Conservation (phyloP, 2,329 filamentous ascomycete genomes). For the Beauveria sp. region DNA sequence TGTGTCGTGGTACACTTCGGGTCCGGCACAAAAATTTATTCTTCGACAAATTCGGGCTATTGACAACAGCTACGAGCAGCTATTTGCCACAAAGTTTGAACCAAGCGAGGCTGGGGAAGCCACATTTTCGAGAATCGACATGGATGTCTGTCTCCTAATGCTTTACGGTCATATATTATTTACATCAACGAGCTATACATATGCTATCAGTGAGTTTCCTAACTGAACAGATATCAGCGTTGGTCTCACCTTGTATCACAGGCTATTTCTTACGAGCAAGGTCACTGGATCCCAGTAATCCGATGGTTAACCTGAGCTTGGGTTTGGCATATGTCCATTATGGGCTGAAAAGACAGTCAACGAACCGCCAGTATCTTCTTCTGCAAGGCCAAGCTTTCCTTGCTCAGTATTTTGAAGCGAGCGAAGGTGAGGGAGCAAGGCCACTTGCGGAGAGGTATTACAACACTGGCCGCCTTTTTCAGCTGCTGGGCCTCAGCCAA, state of each 20-base stretch:
- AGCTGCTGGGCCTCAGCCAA: slow-evolving; percentile 28
- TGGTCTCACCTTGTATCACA: slow-evolving; percentile 18
- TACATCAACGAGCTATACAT: slow-evolving; percentile 73
- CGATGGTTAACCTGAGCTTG: slow-evolving; percentile 72
- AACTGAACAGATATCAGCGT: neutral
- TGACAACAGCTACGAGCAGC: slow-evolving; percentile 47
- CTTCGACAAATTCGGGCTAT: slow-evolving; percentile 85
- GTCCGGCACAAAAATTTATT: slow-evolving; percentile 82
- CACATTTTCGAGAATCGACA: slow-evolving; percentile 21
- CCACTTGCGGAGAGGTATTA: slow-evolving; percentile 28
- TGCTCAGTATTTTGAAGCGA: slow-evolving; percentile 27
- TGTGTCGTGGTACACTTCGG: slow-evolving; percentile 68
- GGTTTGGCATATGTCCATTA: slow-evolving; percentile 83
- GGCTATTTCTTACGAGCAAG: slow-evolving; percentile 78
- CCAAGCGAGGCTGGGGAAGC: neutral
- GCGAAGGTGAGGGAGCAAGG: neutral
- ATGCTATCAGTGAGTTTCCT: slow-evolving; percentile 60
- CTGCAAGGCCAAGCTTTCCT: slow-evolving; percentile 80
- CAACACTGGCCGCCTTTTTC: slow-evolving; percentile 31
- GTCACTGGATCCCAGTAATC: slow-evolving; percentile 67
- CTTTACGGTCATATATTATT: slow-evolving; percentile 88
- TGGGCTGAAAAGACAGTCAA: slow-evolving; percentile 78
- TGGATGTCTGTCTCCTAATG: slow-evolving; percentile 77
- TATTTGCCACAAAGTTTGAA: slow-evolving; percentile 20
- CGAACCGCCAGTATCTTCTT: slow-evolving; percentile 83